Base-by-base conservation (phyloP, 73 alveolate genomes). In the Paramecium primaurelia region DNA sequence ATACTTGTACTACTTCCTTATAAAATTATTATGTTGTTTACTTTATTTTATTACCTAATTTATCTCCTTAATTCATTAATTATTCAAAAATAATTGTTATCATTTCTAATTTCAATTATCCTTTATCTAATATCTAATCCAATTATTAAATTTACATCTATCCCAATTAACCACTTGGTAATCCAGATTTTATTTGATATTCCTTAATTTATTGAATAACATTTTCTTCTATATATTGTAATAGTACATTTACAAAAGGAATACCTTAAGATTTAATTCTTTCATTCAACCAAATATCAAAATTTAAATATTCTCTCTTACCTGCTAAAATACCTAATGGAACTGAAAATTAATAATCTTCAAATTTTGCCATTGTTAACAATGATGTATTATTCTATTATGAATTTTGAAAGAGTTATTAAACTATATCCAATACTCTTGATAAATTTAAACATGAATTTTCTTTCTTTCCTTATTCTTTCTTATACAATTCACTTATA, bases 301-400 rank as follows among this genome's bases (percentile, higher is more conserved):
- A 97, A 88, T 98, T 99, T 59, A 98, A 92, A 95, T 97, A 98
- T 73, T 98, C 99, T 95, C 99, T 93, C 93, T 98, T 98, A 4
- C 98, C 98, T 11, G 99, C 99, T 37, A 98, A 93, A 32, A 98
- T 96, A 3, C 99, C 99, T 14, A 97, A 93, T 54, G 98, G 97
- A 2, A 97, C 99, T 3, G 99, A 97, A 86, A 98, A 98, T 77
- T 95, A 71, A 91, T 97, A 97, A 88, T 98, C 99, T 34, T 94
- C 93, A 60, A 99, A 95, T 83, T 93, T 94, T 1, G 98, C 98
- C 45, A 98, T 92, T 20, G 98, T 93, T 69, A 98, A 77, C 68
- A 98, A 97, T 2, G 51, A 64, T 32, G 98, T 93, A 71, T 97
- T 99, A 83, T 95, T 97, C 25, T 80, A 9, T 36, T 80, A 18